Conservation (phyloP, 768 basidiomycete species). For the Suillus bovinus region DNA sequence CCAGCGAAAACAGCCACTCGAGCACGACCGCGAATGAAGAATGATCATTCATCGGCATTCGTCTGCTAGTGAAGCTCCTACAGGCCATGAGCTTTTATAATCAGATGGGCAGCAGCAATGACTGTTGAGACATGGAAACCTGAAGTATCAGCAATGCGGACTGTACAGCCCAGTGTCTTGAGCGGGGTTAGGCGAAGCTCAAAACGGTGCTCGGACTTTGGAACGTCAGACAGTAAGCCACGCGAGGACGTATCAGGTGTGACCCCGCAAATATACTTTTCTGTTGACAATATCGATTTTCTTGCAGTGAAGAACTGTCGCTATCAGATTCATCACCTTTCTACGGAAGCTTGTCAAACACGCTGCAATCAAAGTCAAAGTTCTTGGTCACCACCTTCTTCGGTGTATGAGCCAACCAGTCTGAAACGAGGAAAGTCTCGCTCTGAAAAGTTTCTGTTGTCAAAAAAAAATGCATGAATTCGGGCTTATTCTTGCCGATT, state of each 20-base stretch:
- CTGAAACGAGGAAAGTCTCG: slow-evolving; percentile 48
- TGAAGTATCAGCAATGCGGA: slow-evolving; percentile 54
- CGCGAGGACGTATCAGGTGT: slow-evolving; percentile 43
- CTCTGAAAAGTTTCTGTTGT: slow-evolving; percentile 41
- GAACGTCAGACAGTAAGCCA: slow-evolving; percentile 46
- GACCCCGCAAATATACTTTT: slow-evolving; percentile 49
- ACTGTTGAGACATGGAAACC: slow-evolving; percentile 50
- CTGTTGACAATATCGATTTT: slow-evolving; percentile 23
- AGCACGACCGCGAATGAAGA: slow-evolving; percentile 30
- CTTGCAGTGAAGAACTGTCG: neutral
- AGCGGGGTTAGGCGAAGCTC: neutral
- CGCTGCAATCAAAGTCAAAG: slow-evolving; percentile 43
- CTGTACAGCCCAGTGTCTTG: slow-evolving; percentile 45
- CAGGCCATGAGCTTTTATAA: slow-evolving; percentile 50
- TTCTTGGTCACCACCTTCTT: slow-evolving; percentile 53
- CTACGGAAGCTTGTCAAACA: slow-evolving; percentile 48
- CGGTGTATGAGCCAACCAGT: slow-evolving; percentile 51
- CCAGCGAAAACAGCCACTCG: slow-evolving; percentile 40
- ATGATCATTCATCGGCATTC: slow-evolving; percentile 38
- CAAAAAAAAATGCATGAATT: slow-evolving; percentile 45
- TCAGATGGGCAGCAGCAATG: slow-evolving; percentile 53
- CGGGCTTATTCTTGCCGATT: slow-evolving; percentile 35
- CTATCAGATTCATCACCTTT: neutral
- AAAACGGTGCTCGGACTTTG: slow-evolving; percentile 34
- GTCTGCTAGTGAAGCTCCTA: slow-evolving; percentile 47